phyloP scores from a whole-genome alignment of 192 early-diverging fungal genomes.

The Gonapodya prolifera region DNA sequence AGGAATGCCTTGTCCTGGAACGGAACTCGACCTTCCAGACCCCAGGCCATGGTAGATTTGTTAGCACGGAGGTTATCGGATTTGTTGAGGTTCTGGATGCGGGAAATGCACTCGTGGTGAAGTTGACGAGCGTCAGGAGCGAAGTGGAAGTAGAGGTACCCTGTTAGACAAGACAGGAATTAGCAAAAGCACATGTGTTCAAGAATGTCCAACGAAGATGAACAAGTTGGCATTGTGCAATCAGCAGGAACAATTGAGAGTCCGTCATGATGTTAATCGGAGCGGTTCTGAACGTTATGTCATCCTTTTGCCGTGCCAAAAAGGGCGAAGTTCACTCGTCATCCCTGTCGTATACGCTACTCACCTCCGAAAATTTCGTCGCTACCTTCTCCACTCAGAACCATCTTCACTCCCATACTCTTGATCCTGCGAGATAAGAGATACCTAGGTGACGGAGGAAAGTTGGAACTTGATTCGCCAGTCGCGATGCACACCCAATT shows the following conservation, averaged over 20 bases:
- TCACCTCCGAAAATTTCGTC: slow-evolving; percentile 91
- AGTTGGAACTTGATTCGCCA: background rate
- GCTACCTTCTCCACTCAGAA: slow-evolving; percentile 87
- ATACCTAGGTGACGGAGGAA: slow-evolving; percentile 28
- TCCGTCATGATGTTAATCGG: background rate
- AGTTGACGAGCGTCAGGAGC: slow-evolving; percentile 70
- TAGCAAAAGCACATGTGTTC: too few species aligned
- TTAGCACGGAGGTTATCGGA: slow-evolving; percentile 95
- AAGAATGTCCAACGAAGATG: too few species aligned
- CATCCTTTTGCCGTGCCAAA: background rate
- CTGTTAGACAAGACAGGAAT: slow-evolving; percentile 9
- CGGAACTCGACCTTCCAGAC: slow-evolving; percentile 94
- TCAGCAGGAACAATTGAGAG: slow-evolving; percentile 4
- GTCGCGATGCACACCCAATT: background rate
- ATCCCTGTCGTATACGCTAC: too few species aligned
- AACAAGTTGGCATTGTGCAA: background rate
- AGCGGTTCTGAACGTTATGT: background rate
- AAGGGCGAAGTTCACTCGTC: background rate
- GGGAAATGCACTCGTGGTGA: slow-evolving; percentile 80
- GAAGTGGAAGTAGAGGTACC: slow-evolving; percentile 95
- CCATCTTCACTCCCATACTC: slow-evolving; percentile 99
- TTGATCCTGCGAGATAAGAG: slow-evolving; percentile 95
- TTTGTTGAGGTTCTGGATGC: slow-evolving; percentile 95
- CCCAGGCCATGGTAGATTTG: slow-evolving; percentile 99
- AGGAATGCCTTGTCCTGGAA: slow-evolving; percentile 91